Evolutionary conservation across 257 asterid species (phyloP), one percentile per base, ranked within the genome.

Genomic region (Forsythia suspensa): DNA sequence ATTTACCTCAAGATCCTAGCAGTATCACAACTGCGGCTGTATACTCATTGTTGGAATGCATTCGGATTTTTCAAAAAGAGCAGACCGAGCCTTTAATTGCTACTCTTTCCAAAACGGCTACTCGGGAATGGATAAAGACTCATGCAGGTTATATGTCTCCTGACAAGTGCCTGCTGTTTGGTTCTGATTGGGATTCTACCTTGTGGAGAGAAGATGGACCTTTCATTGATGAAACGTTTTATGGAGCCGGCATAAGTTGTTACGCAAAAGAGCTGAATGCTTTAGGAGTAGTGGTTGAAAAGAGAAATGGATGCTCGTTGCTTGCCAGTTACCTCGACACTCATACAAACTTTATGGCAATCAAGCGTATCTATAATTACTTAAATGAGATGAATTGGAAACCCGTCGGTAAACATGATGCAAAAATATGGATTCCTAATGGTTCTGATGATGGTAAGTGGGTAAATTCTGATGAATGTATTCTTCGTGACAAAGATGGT

Each of bases 151-250:
- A 69, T 70, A 77, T 77, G 71, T 72, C 82, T 59, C 86, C 88
- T n/a, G 52, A 57, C 34, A 70, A 85, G 78, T 82, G 86, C 44
- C n/a, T 82, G 76, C 73, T 85, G 43, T 85, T 72, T 52, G 72
- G 75, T 76, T 73, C 82, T 42, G 73, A 79, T 67, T 82, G 88
- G 88, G 63, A 5, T 39, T 15, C 41, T 5, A 8, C 74, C 61
- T 79, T 85, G 77, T 76, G n/a, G 70, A 66, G 51, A 6, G 82
- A 79, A 66, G 88, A 82, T 52, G 88, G 84, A 12, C 88, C 88
- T 9, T 85, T 85, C 85, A 70, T 82, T 9, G 84, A 85, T 69
- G 82, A 73, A 46, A 73, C 44, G 0, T 82, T 85, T 73, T 82
- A 82, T 61, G 86, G 84, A 44, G 68, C 84, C 39, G 65, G 42